Conservation (phyloP, 257 asterid genomes). For the Solanum chmielewskii region DNA sequence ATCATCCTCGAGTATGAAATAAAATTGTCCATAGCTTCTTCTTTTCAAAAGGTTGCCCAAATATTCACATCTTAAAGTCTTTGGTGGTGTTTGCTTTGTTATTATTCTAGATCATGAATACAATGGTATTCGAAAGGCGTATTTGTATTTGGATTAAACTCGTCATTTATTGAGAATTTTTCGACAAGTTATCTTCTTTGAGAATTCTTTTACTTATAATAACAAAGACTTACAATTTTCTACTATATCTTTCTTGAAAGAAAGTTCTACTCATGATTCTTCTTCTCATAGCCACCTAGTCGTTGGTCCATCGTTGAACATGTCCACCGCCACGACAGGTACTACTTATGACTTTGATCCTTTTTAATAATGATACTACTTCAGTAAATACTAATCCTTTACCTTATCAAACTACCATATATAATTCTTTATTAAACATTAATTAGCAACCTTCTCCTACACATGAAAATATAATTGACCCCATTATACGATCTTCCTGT, state of each 20-base stretch:
- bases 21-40: neutral
- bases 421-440: too few species aligned
- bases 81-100: neutral
- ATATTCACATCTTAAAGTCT: neutral
- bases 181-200: neutral
- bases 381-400: neutral
- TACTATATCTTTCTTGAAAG: neutral
- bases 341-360: neutral
- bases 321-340: neutral
- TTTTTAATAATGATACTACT: neutral
- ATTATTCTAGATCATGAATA: neutral
- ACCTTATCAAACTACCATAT: neutral
- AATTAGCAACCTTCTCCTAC: neutral
- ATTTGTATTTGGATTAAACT: neutral
- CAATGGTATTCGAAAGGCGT: neutral
- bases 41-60: neutral
- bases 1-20: neutral
- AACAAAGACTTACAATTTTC: neutral
- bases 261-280: neutral
- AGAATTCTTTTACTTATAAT: neutral
- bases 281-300: neutral
- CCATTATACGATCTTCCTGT: neutral
- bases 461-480: neutral
- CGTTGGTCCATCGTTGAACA: neutral
- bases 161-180: neutral